These are phyloP conservation scores for Pseudogymnoascus sp. DNA, from an alignment of 2,329 filamentous ascomycete species.

Conservation along the genomic window DNA sequence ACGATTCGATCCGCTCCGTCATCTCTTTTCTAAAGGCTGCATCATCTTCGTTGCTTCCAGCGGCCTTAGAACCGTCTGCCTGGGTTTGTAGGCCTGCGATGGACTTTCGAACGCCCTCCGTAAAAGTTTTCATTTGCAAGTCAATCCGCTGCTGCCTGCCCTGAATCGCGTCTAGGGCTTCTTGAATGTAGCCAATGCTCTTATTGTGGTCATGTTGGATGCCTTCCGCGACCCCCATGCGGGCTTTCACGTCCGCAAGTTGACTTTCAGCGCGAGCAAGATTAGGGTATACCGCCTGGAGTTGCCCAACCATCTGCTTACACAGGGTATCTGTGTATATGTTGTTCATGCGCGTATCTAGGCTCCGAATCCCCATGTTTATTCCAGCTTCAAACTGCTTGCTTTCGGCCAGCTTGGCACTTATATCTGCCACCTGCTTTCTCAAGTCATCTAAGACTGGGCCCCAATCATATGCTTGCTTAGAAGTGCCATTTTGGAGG, in stretches of 20 bases:
- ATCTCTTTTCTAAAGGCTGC: neutral
- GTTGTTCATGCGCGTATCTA: slow-evolving; percentile 20
- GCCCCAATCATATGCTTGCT: neutral
- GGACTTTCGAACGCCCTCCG: neutral
- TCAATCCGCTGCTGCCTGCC: no score
- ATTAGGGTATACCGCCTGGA: slow-evolving; percentile 11
- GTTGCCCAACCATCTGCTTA: slow-evolving; percentile 26
- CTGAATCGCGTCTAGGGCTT: neutral
- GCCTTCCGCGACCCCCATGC: neutral
- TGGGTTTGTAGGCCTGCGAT: neutral
- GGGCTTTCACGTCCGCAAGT: neutral
- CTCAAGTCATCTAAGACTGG: neutral
- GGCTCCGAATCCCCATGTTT: slow-evolving; percentile 11
- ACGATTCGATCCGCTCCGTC: neutral
- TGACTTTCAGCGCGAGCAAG: neutral
- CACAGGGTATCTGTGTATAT: slow-evolving; percentile 30
- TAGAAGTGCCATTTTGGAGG: neutral
- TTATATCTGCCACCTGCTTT: neutral
- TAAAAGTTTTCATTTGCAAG: neutral
- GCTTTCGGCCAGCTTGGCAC: neutral
- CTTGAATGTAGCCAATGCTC: neutral
- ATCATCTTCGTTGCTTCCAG: neutral
- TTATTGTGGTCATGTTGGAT: neutral
- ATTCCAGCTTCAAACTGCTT: slow-evolving; percentile 10
- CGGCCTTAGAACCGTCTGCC: neutral